These are phyloP conservation scores for Cerioporus squamosus DNA, from an alignment of 1,284 basidiomycete species.

Conservation along the genomic window DNA sequence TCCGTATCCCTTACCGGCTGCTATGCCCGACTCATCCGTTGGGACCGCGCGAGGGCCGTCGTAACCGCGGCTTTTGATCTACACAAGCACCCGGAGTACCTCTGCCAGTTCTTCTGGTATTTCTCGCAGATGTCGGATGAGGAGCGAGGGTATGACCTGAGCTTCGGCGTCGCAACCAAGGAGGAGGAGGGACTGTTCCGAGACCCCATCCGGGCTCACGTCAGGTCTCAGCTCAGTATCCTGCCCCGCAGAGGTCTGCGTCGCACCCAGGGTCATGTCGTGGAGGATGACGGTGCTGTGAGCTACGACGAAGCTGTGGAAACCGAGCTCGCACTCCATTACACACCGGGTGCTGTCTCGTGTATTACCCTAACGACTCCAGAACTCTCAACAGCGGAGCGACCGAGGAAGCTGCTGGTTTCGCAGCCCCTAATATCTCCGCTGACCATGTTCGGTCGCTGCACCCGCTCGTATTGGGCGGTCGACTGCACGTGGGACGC, in stretches of 20 bases:
- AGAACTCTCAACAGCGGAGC: too few species aligned
- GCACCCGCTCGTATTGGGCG: conserved; percentile 18
- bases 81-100: conserved; percentile 4
- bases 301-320: too few species aligned
- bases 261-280: too few species aligned
- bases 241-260: neutral
- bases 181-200: conserved; percentile 8
- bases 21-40: neutral
- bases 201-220: neutral
- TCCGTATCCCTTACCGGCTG: neutral
- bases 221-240: conserved; percentile 1
- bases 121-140: conserved; percentile 8
- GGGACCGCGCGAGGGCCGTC: conserved; percentile 5
- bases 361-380: neutral
- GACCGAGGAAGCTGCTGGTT: neutral
- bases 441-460: conserved; percentile 3
- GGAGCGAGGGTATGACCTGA: conserved; percentile 14
- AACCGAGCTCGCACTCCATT: too few species aligned
- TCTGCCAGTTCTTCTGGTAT: conserved; percentile 19
- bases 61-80: conserved; percentile 12
- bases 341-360: neutral
- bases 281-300: too few species aligned
- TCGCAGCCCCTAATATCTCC: conserved; percentile 10
- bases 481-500: neutral
- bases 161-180: neutral